phyloP scores from a whole-genome alignment of 2,329 filamentous ascomycete species.

The Ophiocordyceps robertsii region DNA sequence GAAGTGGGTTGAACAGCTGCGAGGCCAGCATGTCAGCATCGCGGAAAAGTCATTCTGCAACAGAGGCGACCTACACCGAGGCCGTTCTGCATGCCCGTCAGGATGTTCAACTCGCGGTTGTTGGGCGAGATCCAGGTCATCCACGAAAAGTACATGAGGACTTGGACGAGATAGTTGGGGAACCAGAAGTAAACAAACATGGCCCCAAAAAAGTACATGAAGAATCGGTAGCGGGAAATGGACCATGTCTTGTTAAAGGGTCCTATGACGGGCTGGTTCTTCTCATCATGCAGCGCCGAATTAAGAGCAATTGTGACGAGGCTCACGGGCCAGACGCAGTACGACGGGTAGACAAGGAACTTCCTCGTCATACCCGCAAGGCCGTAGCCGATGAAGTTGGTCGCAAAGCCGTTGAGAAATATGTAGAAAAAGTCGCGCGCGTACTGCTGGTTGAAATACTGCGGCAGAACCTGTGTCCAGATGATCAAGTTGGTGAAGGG shows the following conservation, averaged over 20 bases:
- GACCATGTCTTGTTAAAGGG: constrained; percentile 21
- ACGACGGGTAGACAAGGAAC: constrained; percentile 38
- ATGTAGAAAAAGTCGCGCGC: constrained; percentile 35
- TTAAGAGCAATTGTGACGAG: constrained; percentile 37
- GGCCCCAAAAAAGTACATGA: constrained; percentile 23
- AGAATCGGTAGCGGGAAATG: constrained; percentile 32
- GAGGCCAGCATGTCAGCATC: not conserved
- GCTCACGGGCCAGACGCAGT: constrained; percentile 39
- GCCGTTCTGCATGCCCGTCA: constrained; percentile 23
- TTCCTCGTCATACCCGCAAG: constrained; percentile 34
- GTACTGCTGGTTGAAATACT: constrained; percentile 37
- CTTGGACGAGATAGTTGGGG: constrained; percentile 35
- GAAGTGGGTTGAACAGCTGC: constrained; percentile 20
- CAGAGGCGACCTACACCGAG: constrained; percentile 13
- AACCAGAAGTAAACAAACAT: constrained; percentile 44
- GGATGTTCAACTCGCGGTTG: constrained; percentile 20
- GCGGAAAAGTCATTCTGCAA: not conserved
- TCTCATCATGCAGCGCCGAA: constrained; percentile 30
- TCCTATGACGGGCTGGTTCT: constrained; percentile 12
- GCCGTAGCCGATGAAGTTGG: constrained; percentile 42
- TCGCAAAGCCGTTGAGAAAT: constrained; percentile 33
- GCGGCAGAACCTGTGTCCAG: constrained; percentile 33
- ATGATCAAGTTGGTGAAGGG: constrained; percentile 37
- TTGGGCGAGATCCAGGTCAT: constrained; percentile 37
- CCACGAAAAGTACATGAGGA: constrained; percentile 35